Base-by-base conservation (phyloP, 75 land plant species). In the Cunninghamia lanceolata region DNA sequence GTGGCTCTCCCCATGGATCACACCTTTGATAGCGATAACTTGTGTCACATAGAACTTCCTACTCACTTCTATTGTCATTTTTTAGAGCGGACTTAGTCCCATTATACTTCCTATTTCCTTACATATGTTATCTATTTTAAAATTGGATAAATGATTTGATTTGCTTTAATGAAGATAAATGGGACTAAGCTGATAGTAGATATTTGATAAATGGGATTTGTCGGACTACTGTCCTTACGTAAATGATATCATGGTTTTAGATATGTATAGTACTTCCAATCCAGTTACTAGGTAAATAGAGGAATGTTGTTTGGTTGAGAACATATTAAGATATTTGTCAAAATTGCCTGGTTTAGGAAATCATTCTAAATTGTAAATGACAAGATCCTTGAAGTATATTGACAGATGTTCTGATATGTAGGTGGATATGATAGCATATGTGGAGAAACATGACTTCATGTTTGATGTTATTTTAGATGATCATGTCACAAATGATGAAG, bases 401-500 rank as follows among this genome's bases (percentile, higher is more conserved):
- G 42, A 80, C 38, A 34, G 4, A 13, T 73, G 75, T 80, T 80
- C 42, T 56, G 82, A 30, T 50, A 42, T 83, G 66, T 86, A 98
- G 99, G 99, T 98, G 89, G 99, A 98, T 86, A 84, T 98, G 90
- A 98, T 99, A 78, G 99, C 99, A 47, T 98, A 96, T 93, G 99
- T 98, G 74, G 99, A 98, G 86, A 96, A 94, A 88, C 99, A 98
- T 88, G 99, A 98, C 73, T 98, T 98, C 68, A 95, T 92, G 47
- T 98, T 98, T 90, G 99, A 98, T 92, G 99, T 97, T 84, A 99
- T 98, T 87, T 89, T 98, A 47, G 89, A 95, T 92, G 96, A 96
- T 86, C 86, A 90, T 82, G 99, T 96, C 34, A 93, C 92, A 9
- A 98, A 98, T 90, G 97, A 98, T 90, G 99, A 98, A 93, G 99